Evolutionary conservation across 768 basidiomycete species (phyloP), one percentile per base, ranked within the genome.

Genomic region (Collybiopsis luxurians): DNA sequence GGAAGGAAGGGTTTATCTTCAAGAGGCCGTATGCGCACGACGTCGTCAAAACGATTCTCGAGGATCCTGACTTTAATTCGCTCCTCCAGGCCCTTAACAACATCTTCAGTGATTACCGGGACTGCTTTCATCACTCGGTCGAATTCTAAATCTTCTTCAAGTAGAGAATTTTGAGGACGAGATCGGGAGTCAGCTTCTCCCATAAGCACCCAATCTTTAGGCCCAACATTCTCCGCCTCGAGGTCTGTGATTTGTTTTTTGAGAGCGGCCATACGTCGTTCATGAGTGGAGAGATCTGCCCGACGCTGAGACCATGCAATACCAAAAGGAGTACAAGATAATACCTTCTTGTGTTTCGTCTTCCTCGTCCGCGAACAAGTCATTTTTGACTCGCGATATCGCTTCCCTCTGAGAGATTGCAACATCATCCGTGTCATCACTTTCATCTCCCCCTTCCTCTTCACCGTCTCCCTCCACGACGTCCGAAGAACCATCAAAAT

Each of bases 71-170:
- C 79, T 71, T 95, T 98, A 72, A 99, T 98, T 55, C 84, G 80
- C 51, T 92, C 94, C 73, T 98, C 96, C 21, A 99, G 77, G 19
- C 78, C 77, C 54, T 83, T 81, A 6, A 97, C 91, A 28, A 75
- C 78, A 66, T 94, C 91, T 68, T 98, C 94, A 1, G 97, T 98
- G 55, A 97, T 83, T 44, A 92, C 80, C 15, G 96, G 97, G 0
- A 88, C 87, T 19, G 86, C 80, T 71, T 94, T 96, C 75, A 87
- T 84, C 23, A 87, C 84, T 27, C 93, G 87, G 59, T 98, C 97
- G 61, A 95, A 98, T 56, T 98, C 96, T 28, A 99, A 80, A 70
- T 97, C 92, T 67, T 98, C 91, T 69, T 92, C 92, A 12, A 99
- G 79, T 19, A 98, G 77, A 9, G 91, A 90, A 70, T 99, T 95